Base-by-base conservation (phyloP, 2,329 filamentous ascomycete species). In the Penicillium sclerotigenum region DNA sequence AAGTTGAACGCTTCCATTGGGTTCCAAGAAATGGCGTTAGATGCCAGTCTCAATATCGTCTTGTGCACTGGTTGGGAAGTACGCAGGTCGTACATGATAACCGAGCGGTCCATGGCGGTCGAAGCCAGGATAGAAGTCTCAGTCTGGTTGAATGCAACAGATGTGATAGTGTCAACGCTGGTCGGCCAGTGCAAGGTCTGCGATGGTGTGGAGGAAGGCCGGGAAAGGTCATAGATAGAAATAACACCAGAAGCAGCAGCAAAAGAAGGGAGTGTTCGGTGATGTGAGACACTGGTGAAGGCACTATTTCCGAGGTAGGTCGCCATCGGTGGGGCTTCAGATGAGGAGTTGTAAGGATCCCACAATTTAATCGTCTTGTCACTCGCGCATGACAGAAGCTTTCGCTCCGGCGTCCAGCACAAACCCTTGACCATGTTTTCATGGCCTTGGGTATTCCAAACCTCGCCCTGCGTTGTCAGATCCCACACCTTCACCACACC, bases 1-100 rank as follows among this genome's bases (percentile, higher is more conserved):
- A 97, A 87, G 77, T 97, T 96, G 80, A 96, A 96, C 8, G 91
- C 89, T 74, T 96, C 92, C 87, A 97, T 94, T 0, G 94, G 94
- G 65, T 97, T 97, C 91, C 93, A 99, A 41, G 88, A 83, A 50
- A 97, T 82, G 47, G 87, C 83, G 77, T 96, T 97, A 57, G 85
- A 88, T 36, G 91, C 86, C 64, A 99, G 88, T 51, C 84, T 89
- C 63, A 97, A 83, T 13, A 91, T 82, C 0, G 89, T 87, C 70
- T 92, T 92, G 60, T 89, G 83, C 18, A 97, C 80, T 11, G 94
- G 90, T 36, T 87, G 90, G 5, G 87, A 88, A 13, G 93, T 96
- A 49, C 94, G 87, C 43, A 97, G 81, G 71, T 99, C 94, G 75
- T 97, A 97, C 59, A 99, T 83, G 40, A 97, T 87, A 58, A 99